Percentiles rank a stretch among this genome's conserved stretches.
Evolutionary conservation across 495 filamentous ascomycete genomes (phyloP).

Genomic region (Parathielavia hyrcaniae): DNA sequence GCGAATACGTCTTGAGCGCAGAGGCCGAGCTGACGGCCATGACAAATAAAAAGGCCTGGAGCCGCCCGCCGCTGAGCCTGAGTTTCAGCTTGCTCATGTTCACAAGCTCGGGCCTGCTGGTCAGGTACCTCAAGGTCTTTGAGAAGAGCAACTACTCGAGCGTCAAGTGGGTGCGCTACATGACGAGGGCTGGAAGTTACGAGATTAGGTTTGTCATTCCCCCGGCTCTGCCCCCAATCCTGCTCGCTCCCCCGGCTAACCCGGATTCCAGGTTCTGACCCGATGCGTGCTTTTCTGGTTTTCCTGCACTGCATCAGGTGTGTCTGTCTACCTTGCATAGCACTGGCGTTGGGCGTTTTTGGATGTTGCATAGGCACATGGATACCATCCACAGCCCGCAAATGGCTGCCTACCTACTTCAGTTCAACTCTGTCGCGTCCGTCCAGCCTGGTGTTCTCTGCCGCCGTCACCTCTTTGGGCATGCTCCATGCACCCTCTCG

Average conservation of each 20-base stretch:
- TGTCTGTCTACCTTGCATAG: conserved; percentile 16
- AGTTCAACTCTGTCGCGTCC: too few relatives aligned
- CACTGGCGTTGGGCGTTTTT: conserved; percentile 19
- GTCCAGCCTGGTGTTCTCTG: too few relatives aligned
- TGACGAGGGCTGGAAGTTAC: conserved; percentile 88
- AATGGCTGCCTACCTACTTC: too few relatives aligned
- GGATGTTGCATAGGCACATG: not conserved
- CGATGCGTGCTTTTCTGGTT: not conserved
- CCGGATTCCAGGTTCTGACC: conserved; percentile 18
- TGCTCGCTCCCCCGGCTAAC: conserved; percentile 3
- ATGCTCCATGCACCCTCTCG: too few relatives aligned
- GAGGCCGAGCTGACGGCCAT: conserved; percentile 91
- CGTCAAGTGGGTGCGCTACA: conserved; percentile 99
- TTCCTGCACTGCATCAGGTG: not conserved
- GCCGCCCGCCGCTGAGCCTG: conserved; percentile 82
- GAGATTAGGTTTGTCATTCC: conserved; percentile 57
- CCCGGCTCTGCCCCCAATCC: not conserved
- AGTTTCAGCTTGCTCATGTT: conserved; percentile 97
- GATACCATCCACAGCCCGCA: too few relatives aligned
- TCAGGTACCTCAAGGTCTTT: conserved; percentile 97
- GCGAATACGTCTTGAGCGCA: conserved; percentile 88
- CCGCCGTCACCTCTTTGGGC: too few relatives aligned
- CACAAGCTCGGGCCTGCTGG: conserved; percentile 83
- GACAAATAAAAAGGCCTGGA: conserved; percentile 99
- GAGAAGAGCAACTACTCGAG: conserved; percentile 98